phyloP scores from a whole-genome alignment of 352 stramenopile genomes.

The Lagenidium giganteum region DNA sequence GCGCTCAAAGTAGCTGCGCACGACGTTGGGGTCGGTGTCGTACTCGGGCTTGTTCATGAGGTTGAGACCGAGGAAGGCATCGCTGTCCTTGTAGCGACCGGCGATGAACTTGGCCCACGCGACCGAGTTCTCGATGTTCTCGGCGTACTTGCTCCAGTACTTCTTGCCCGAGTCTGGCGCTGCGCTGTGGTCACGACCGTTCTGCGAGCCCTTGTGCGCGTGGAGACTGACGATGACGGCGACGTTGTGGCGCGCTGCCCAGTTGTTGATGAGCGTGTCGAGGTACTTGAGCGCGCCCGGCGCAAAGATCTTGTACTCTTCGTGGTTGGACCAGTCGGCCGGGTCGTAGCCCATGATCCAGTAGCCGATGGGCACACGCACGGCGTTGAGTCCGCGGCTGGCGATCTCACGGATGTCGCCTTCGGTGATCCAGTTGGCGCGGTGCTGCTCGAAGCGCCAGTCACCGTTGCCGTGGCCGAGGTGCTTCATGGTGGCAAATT shows the following conservation, averaged over 20 bases:
- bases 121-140: slow-evolving; percentile 59
- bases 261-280: slow-evolving; percentile 74
- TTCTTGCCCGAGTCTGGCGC: slow-evolving; percentile 20
- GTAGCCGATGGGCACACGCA: slow-evolving; percentile 72
- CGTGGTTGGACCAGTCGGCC: slow-evolving; percentile 8
- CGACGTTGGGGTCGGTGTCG: slow-evolving; percentile 26
- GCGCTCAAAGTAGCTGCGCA: slow-evolving; percentile 48
- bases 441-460: slow-evolving; percentile 52
- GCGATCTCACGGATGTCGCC: slow-evolving; percentile 60
- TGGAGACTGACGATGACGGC: slow-evolving; percentile 78
- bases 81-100: slow-evolving; percentile 29
- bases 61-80: slow-evolving; percentile 58
- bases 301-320: slow-evolving; percentile 27
- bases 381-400: slow-evolving; percentile 53
- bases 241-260: slow-evolving; percentile 56
- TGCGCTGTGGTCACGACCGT: slow-evolving; percentile 69
- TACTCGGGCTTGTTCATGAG: slow-evolving; percentile 73
- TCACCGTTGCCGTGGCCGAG: slow-evolving; percentile 33
- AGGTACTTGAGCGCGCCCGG: slow-evolving; percentile 49
- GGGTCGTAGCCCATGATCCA: slow-evolving; percentile 61
- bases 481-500: slow-evolving; percentile 41
- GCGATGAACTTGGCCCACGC: slow-evolving; percentile 43
- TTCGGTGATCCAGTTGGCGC: slow-evolving; percentile 66
- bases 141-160: slow-evolving; percentile 29
- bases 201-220: slow-evolving; percentile 64